phyloP scores from a whole-genome alignment of 768 basidiomycete species.

The Tremella fuciformis region DNA sequence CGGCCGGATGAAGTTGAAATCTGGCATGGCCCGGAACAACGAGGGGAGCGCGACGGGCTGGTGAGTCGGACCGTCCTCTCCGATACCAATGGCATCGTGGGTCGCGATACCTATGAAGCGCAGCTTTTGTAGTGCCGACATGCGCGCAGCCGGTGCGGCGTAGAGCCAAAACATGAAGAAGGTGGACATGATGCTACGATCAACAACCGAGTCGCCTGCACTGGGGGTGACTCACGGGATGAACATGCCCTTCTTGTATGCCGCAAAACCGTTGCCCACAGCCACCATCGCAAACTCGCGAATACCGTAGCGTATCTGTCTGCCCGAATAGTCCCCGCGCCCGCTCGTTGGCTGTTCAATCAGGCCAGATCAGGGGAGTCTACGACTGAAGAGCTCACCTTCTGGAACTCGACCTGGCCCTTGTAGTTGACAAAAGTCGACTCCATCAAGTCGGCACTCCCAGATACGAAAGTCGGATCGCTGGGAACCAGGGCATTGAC shows the following conservation, averaged over 20 bases:
- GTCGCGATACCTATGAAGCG: conserved; percentile 51
- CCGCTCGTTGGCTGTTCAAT: conserved; percentile 16
- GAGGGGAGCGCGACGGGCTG: conserved; percentile 44
- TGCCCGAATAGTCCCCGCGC: conserved; percentile 45
- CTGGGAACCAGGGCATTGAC: conserved; percentile 38
- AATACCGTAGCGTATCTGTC: conserved; percentile 50
- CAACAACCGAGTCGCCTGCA: neutral
- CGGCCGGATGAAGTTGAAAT: conserved; percentile 48
- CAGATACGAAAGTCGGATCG: conserved; percentile 37
- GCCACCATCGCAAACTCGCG: conserved; percentile 50
- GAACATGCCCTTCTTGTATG: conserved; percentile 49
- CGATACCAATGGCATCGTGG: conserved; percentile 49
- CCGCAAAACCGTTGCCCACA: conserved; percentile 46
- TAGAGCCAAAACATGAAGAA: conserved; percentile 53
- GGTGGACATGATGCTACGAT: conserved; percentile 40
- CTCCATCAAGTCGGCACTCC: conserved; percentile 45
- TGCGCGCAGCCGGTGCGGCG: conserved; percentile 48
- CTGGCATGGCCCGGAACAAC: conserved; percentile 44
- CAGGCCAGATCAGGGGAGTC: too few relatives aligned
- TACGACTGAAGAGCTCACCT: too few relatives aligned
- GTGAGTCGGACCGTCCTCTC: conserved; percentile 51
- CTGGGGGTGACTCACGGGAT: conserved; percentile 37
- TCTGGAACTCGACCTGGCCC: conserved; percentile 44
- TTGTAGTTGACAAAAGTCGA: conserved; percentile 49
- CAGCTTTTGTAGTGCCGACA: conserved; percentile 45